Evolutionary conservation across 2,329 filamentous ascomycete species (phyloP).

Genomic region (Pseudofabraea citricarpa): DNA sequence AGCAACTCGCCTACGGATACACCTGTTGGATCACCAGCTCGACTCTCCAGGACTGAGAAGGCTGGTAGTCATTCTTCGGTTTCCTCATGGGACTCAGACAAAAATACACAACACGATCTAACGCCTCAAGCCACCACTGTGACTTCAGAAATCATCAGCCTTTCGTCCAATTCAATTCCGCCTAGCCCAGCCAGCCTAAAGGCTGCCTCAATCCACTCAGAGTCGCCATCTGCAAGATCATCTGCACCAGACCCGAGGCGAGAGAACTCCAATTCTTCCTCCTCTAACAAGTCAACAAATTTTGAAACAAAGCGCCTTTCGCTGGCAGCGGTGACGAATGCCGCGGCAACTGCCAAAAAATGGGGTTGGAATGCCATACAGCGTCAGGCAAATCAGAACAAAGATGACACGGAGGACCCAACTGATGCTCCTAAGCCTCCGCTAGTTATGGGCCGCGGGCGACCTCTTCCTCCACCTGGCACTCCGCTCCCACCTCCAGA

Average conservation of each 20-base stretch:
- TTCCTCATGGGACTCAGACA: conserved; percentile 42
- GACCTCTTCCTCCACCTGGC: conserved; percentile 76
- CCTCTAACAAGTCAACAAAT: conserved; percentile 20
- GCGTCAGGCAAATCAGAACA: conserved; percentile 34
- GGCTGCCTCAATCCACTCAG: conserved; percentile 35
- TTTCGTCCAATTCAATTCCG: conserved; percentile 15
- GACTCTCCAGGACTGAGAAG: conserved; percentile 33
- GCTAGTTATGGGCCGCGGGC: conserved; percentile 66
- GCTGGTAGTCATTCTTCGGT: conserved; percentile 44
- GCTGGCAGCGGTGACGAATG: conserved; percentile 50
- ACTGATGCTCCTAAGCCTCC: conserved; percentile 51
- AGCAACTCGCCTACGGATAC: conserved; percentile 45
- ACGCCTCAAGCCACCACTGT: conserved; percentile 23
- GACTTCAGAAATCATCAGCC: conserved; percentile 8
- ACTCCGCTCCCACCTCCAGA: conserved; percentile 70
- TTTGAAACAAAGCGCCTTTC: conserved; percentile 42
- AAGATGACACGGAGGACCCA: conserved; percentile 12
- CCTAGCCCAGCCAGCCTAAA: conserved; percentile 29
- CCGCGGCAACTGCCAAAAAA: conserved; percentile 49
- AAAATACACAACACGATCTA: conserved; percentile 25
- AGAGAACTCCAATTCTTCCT: conserved; percentile 31
- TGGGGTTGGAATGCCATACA: conserved; percentile 57
- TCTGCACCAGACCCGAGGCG: conserved; percentile 31
- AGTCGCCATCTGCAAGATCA: conserved; percentile 34
- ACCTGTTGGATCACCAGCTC: conserved; percentile 37